These are phyloP conservation scores for Magnolia changhungtana DNA, from an alignment of 164 flowering plant genomes.

Conservation along the genomic window DNA sequence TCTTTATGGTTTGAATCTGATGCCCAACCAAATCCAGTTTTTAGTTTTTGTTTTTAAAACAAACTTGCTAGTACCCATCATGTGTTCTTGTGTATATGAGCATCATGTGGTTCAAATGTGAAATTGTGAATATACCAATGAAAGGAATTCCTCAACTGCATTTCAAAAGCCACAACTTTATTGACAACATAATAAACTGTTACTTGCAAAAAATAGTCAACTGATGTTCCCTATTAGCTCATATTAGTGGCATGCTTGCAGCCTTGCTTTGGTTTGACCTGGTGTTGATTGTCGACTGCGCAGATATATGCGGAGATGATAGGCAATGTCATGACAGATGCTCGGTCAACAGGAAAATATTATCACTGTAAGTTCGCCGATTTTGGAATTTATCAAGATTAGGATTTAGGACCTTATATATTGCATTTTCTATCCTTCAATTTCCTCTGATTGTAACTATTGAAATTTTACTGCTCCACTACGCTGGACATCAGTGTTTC, in stretches of 20 bases:
- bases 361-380: conserved; percentile 80
- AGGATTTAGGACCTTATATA: not conserved
- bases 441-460: not conserved
- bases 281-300: conserved; percentile 5
- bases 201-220: not conserved
- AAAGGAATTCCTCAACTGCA: not conserved
- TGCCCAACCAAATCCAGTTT: too few relatives aligned
- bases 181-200: too few relatives aligned
- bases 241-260: not conserved
- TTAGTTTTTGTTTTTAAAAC: too few relatives aligned
- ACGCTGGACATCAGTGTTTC: not conserved
- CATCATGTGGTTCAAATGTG: not conserved
- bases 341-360: conserved; percentile 98
- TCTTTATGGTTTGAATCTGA: too few relatives aligned
- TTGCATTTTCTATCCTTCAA: not conserved
- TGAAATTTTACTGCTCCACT: not conserved
- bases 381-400: not conserved
- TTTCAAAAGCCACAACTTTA: not conserved
- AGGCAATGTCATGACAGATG: conserved; percentile 99
- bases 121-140: not conserved
- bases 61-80: too few relatives aligned
- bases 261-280: not conserved
- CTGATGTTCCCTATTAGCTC: not conserved
- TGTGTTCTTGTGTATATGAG: not conserved
- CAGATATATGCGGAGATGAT: conserved; percentile 99